These are phyloP conservation scores for Lepidium aucheri DNA, from an alignment of 345 rosid species.

Conservation along the genomic window DNA sequence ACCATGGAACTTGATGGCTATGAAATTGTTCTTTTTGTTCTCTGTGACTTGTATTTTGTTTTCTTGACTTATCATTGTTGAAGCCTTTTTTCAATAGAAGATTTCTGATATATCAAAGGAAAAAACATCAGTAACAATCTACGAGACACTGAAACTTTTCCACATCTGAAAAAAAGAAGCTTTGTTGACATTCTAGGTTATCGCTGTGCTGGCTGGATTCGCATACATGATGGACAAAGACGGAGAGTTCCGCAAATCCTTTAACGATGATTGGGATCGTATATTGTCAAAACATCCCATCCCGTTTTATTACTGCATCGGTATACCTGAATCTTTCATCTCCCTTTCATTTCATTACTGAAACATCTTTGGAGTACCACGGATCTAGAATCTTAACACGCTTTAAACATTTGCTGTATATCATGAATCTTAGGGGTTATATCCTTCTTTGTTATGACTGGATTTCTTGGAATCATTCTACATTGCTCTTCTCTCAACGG, in stretches of 20 bases:
- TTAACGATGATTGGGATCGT: conserved; percentile 94
- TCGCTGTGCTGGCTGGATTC: conserved; percentile 68
- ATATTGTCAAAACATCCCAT: conserved; percentile 83
- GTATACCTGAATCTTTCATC: conserved; percentile 25
- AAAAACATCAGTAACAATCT: background rate
- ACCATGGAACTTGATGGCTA: background rate
- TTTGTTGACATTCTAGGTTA: conserved; percentile 35
- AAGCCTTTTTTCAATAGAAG: background rate
- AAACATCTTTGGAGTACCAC: background rate
- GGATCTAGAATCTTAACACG: background rate
- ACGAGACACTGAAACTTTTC: background rate
- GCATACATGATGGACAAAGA: conserved; percentile 91
- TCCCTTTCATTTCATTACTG: background rate
- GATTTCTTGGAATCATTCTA: conserved; percentile 76
- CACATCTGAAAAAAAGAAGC: background rate
- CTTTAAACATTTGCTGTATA: background rate
- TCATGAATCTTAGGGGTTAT: conserved; percentile 51
- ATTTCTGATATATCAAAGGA: background rate
- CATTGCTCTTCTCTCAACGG: conserved; percentile 77
- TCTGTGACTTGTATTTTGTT: conserved; percentile 8
- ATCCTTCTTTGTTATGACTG: conserved; percentile 82
- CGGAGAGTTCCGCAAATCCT: conserved; percentile 85
- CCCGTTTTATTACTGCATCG: conserved; percentile 92
- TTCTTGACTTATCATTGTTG: conserved; percentile 1
- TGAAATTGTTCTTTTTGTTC: background rate